Conservation (phyloP, 2,329 filamentous ascomycete genomes). For the Aspergillus sojae region DNA sequence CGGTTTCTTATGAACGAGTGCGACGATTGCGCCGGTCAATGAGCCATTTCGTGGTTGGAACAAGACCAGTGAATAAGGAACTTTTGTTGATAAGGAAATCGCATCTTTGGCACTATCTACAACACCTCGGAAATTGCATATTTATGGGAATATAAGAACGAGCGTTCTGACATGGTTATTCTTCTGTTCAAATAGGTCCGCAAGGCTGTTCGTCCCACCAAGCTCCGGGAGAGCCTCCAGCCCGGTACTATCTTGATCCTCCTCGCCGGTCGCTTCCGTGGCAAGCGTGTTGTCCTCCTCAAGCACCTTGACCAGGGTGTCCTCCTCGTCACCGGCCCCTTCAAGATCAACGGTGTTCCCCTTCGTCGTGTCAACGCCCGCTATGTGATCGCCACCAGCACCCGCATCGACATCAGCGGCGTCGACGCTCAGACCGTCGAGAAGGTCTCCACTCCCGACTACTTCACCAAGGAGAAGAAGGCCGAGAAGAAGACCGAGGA, state of each 20-base stretch:
- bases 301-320: slow-evolving; percentile 97
- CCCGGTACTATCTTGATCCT: slow-evolving; percentile 98
- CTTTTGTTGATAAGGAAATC: slow-evolving; percentile 27
- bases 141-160: slow-evolving; percentile 11
- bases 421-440: slow-evolving; percentile 72
- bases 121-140: slow-evolving; percentile 3
- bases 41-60: slow-evolving; percentile 19
- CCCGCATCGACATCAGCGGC: slow-evolving; percentile 66
- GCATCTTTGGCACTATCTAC: slow-evolving; percentile 20
- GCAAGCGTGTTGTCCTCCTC: slow-evolving; percentile 99
- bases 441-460: slow-evolving; percentile 87
- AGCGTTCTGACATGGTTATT: slow-evolving; percentile 29
- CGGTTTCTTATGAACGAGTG: slow-evolving; percentile 34
- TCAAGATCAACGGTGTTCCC: slow-evolving; percentile 99
- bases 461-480: slow-evolving; percentile 95
- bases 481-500: slow-evolving; percentile 95
- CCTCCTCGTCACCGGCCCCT: slow-evolving; percentile 97
- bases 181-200: slow-evolving; percentile 67
- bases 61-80: slow-evolving; percentile 25
- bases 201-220: slow-evolving; percentile 87
- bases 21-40: slow-evolving; percentile 32
- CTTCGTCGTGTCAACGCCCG: slow-evolving; percentile 70
- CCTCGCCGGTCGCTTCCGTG: slow-evolving; percentile 98
- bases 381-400: slow-evolving; percentile 55
- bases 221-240: slow-evolving; percentile 84